Evolutionary conservation across 768 basidiomycete genomes (phyloP), one percentile per base, ranked within the genome.

Genomic region (Phylloporus sp.): DNA sequence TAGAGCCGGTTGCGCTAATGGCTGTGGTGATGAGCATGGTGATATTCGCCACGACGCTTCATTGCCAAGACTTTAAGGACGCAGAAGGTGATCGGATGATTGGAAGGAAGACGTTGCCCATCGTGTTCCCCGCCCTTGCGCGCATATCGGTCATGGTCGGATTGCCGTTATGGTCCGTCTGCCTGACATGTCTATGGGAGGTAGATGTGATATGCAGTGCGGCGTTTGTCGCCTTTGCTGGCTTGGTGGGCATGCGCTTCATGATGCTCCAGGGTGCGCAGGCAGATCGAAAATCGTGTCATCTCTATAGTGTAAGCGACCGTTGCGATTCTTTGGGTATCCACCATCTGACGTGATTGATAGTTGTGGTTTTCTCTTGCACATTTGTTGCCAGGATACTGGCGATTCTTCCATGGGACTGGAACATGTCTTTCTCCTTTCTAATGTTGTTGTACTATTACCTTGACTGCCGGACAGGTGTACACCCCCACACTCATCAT

Each of bases 61-160:
- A 66, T 26, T 62, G 63, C 29, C 64, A 70, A 43, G 70, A 71
- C 42, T 73, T 70, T 50, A 67, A 73, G 43, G 79, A 80, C 43
- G 60, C 70, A 31, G 70, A 72, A 16, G 78, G 78, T 9, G 79
- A 79, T 45, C 54, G 59, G 1, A 51, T 64, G 12, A 62, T 67
- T 11, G 74, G 74, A 4, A 64, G 78, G 24, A 55, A 62, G 9
- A 80, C 78, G 0, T 52, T 79, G 2, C 78, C 79, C 4, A 75
- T 79, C 51, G 68, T 69, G 12, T 67, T 72, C 16, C 78, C 79
- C 16, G 59, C 43, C 11, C 55, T 63, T 15, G 63, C 65, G 7
- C 63, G 66, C 18, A 13, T 45, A 1, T 63, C 65, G 15, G 63
- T 59, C 16, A 58, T 69, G 59, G 12, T 68, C 10, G 61, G 60